phyloP scores from a whole-genome alignment of 306 rosid species.

The Crotalaria pallida region DNA sequence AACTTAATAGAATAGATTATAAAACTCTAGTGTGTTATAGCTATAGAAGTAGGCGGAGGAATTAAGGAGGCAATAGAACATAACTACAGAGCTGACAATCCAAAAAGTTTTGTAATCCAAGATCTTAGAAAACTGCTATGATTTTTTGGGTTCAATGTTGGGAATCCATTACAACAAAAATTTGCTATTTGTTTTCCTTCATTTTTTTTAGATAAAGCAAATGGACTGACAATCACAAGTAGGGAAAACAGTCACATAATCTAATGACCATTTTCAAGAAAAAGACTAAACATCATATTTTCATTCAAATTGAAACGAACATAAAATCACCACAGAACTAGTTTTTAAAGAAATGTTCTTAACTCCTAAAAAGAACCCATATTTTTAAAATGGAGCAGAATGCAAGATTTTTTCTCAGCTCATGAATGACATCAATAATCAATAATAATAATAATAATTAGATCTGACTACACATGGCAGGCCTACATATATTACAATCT shows the following conservation, averaged over 20 bases:
- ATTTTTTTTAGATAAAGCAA: neutral
- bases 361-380: neutral
- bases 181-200: neutral
- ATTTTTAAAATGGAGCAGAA: neutral
- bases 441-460: too few species aligned
- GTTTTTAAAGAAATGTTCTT: neutral
- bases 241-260: too few species aligned
- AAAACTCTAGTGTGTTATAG: neutral
- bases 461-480: neutral
- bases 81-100: neutral
- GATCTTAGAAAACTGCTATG: neutral
- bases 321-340: neutral
- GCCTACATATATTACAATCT: neutral
- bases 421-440: neutral
- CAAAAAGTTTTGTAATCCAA: neutral
- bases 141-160: too few species aligned
- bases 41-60: neutral
- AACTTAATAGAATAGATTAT: too few species aligned
- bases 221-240: neutral
- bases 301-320: neutral
- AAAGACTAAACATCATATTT: neutral
- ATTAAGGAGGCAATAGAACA: neutral
- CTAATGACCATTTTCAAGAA: neutral
- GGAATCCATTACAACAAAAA: neutral
- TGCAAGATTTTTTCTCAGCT: neutral